Evolutionary conservation across 768 basidiomycete genomes (phyloP).

Genomic region (Mycena indigotica): DNA sequence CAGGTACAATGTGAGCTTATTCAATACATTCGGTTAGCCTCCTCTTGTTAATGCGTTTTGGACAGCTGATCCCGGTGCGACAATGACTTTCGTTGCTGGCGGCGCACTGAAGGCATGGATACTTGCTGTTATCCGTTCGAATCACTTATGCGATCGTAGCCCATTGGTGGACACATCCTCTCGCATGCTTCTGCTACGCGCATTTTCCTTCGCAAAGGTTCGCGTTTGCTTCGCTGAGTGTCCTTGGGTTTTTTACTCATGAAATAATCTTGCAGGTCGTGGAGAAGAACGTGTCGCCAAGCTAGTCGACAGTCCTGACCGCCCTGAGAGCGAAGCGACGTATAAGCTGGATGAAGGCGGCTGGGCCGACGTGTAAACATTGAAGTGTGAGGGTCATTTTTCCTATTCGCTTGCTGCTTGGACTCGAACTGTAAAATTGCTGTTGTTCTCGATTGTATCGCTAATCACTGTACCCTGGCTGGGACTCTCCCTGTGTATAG

Average conservation of each 20-base stretch:
- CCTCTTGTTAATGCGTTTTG: not conserved
- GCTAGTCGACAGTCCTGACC: constrained; percentile 85
- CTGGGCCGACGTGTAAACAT: constrained; percentile 80
- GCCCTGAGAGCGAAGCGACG: constrained; percentile 88
- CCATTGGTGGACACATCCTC: constrained; percentile 86
- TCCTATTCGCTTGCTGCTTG: not conserved
- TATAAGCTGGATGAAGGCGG: constrained; percentile 92
- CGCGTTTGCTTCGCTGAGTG: constrained; percentile 9
- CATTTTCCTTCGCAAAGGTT: constrained; percentile 86
- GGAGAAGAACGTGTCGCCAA: constrained; percentile 92
- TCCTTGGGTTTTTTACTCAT: not conserved
- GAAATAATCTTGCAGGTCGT: constrained; percentile 54
- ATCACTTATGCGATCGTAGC: too few relatives aligned
- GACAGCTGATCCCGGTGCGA: constrained; percentile 90
- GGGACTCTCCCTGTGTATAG: too few relatives aligned
- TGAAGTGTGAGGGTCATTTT: too few relatives aligned
- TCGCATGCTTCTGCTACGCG: constrained; percentile 89
- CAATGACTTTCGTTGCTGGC: constrained; percentile 93
- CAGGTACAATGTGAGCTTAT: constrained; percentile 85
- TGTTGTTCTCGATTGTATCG: not conserved
- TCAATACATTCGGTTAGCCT: not conserved
- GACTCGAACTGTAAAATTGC: too few relatives aligned
- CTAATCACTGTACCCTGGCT: not conserved
- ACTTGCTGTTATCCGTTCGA: too few relatives aligned
- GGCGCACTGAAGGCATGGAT: constrained; percentile 91